These are phyloP conservation scores for Chaetomidium leptoderma DNA, from an alignment of 495 filamentous ascomycete species.

Conservation along the genomic window DNA sequence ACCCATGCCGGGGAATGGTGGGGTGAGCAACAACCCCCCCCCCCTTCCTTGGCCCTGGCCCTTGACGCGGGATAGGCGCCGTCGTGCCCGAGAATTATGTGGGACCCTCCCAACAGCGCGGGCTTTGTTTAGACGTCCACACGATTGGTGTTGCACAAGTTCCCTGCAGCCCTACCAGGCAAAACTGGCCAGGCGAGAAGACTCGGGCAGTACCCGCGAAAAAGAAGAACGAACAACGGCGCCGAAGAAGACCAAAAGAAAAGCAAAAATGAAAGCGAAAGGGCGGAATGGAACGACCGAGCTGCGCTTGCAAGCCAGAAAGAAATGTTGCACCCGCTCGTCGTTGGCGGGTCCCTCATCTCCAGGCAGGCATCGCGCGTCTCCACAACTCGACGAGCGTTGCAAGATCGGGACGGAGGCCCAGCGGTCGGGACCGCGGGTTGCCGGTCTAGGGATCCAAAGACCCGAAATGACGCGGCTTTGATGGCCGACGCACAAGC, in stretches of 20 bases:
- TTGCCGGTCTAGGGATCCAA: not conserved
- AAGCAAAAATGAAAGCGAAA: not conserved
- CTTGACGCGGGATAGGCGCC: not conserved
- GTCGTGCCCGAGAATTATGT: not conserved
- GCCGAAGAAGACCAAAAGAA: not conserved
- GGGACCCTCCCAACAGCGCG: not conserved
- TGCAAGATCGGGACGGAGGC: not conserved
- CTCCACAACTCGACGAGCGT: not conserved
- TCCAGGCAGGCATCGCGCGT: constrained; percentile 2
- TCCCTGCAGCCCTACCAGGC: constrained; percentile 16
- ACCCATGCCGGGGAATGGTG: not conserved
- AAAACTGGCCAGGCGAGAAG: not conserved
- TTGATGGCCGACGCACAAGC: not conserved
- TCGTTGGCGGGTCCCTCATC: constrained; percentile 4
- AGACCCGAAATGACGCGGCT: not conserved
- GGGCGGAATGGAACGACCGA: not conserved
- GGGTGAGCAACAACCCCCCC: constrained; percentile 6
- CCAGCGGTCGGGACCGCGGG: constrained; percentile 8
- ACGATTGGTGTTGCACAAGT: constrained; percentile 25
- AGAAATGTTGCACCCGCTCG: not conserved
- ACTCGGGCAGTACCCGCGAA: not conserved
- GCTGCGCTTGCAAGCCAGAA: not conserved
- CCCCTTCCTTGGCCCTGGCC: not conserved
- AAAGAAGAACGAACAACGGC: not conserved
- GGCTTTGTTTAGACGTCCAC: not conserved